phyloP scores from a whole-genome alignment of 495 filamentous ascomycete species.

The Bombardia bombarda region DNA sequence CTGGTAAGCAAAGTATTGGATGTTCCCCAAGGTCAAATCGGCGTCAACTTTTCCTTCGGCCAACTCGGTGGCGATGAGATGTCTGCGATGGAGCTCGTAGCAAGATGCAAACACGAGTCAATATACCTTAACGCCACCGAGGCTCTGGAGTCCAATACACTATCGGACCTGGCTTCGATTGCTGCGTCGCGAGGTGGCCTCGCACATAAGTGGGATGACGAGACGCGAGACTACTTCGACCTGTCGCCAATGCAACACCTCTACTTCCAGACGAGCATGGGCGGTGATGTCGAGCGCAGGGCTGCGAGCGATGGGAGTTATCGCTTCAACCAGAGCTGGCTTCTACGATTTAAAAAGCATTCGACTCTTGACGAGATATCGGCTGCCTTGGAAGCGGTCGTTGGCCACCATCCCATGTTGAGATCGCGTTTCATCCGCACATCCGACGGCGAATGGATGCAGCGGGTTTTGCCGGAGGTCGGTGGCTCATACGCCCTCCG shows the following conservation, averaged over 20 bases:
- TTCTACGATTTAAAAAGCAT: slow-evolving; percentile 47
- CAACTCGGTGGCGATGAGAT: slow-evolving; percentile 39
- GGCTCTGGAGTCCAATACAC: slow-evolving; percentile 18
- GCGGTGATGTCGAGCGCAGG: slow-evolving; percentile 23
- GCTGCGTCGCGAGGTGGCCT: slow-evolving; percentile 23
- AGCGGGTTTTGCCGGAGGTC: slow-evolving; percentile 29
- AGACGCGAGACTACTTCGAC: slow-evolving; percentile 44
- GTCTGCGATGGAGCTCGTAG: slow-evolving; percentile 29
- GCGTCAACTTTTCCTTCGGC: slow-evolving; percentile 35
- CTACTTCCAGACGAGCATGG: slow-evolving; percentile 51
- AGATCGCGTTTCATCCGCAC: slow-evolving; percentile 50
- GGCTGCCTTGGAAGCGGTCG: slow-evolving; percentile 48
- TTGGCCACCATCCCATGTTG: slow-evolving; percentile 66
- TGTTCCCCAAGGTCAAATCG: slow-evolving; percentile 27
- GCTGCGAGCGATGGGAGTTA: slow-evolving; percentile 45
- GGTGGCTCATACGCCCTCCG: slow-evolving; percentile 31
- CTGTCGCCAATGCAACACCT: slow-evolving; percentile 66
- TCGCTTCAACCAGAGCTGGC: slow-evolving; percentile 68
- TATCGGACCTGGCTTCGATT: slow-evolving; percentile 29
- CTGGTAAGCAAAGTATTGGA: slow-evolving; percentile 30
- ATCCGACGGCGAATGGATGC: slow-evolving; percentile 32
- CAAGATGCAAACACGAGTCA: slow-evolving; percentile 30
- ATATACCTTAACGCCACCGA: slow-evolving; percentile 26
- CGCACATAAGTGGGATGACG: slow-evolving; percentile 26
- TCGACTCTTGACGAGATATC: slow-evolving; percentile 40